Evolutionary conservation across 148 eudicot species (phyloP).

Genomic region (Cornus suecica): DNA sequence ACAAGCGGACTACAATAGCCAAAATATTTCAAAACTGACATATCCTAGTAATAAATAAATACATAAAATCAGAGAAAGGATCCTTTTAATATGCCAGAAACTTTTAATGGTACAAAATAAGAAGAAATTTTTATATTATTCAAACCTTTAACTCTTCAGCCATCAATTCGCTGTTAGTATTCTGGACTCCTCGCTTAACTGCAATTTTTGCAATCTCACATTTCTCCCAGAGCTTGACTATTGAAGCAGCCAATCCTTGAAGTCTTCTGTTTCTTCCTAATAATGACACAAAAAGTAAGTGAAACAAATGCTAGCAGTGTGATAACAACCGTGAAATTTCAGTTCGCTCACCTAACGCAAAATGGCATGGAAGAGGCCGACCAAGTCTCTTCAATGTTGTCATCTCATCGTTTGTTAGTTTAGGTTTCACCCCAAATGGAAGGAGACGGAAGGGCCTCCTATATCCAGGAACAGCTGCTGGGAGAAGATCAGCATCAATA

Average conservation of each 20-base stretch:
- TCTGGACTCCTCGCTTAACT: constrained; percentile 88
- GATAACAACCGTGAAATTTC: neutral
- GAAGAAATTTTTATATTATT: neutral
- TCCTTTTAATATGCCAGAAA: neutral
- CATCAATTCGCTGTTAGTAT: constrained; percentile 82
- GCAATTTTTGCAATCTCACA: constrained; percentile 97
- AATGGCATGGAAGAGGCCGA: constrained; percentile 90
- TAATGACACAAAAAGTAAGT: constrained; percentile 14
- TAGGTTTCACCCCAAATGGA: constrained; percentile 82
- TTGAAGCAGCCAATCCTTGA: constrained; percentile 89
- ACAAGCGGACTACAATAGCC: no score
- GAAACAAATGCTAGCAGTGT: neutral
- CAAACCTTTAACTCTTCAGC: constrained; percentile 94
- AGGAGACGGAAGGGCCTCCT: constrained; percentile 89
- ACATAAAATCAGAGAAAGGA: neutral
- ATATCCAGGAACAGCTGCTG: constrained; percentile 79
- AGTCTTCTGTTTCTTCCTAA: constrained; percentile 88
- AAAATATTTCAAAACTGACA: no score
- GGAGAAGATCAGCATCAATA: constrained; percentile 93
- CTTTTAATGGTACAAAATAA: neutral
- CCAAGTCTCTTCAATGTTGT: constrained; percentile 83
- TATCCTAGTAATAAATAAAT: no score
- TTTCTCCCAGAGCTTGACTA: constrained; percentile 94
- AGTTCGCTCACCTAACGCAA: constrained; percentile 66
- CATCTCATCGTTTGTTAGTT: constrained; percentile 92